Percentiles rank a stretch among this genome's conserved stretches.
Evolutionary conservation across 192 early-diverging fungal genomes (phyloP).

Genomic region (Linderina pennispora): DNA sequence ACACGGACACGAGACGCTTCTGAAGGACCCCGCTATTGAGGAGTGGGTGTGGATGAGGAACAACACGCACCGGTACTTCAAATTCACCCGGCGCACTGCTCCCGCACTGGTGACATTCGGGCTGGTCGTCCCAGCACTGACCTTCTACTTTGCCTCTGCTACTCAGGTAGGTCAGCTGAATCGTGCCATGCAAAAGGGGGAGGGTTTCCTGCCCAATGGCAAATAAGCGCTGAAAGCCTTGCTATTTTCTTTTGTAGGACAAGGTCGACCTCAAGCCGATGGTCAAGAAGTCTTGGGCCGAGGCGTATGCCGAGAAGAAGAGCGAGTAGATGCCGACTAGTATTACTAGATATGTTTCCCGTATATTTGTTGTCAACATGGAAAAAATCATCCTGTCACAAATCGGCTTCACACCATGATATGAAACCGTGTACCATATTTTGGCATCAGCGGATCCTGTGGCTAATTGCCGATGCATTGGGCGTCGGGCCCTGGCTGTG

Average conservation of each 20-base stretch:
- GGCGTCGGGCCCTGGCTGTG: too few relatives aligned
- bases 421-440: too few relatives aligned
- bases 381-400: too few relatives aligned
- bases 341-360: too few relatives aligned
- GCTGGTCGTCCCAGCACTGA: conserved; percentile 20
- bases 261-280: conserved; percentile 20
- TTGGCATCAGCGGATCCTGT: too few relatives aligned
- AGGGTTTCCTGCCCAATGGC: neutral
- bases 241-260: conserved; percentile 2
- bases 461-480: too few relatives aligned
- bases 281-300: conserved; percentile 38
- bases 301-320: conserved; percentile 28
- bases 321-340: too few relatives aligned
- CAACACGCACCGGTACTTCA: conserved; percentile 46
- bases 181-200: neutral
- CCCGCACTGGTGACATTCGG: conserved; percentile 35
- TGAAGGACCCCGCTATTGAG: conserved; percentile 48
- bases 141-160: conserved; percentile 12
- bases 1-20: conserved; percentile 26
- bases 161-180: conserved; percentile 6
- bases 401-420: too few relatives aligned
- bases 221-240: neutral
- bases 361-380: too few relatives aligned
- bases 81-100: conserved; percentile 38
- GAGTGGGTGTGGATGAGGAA: conserved; percentile 49